These are phyloP conservation scores for Hondaea fermentalgiana DNA, from an alignment of 108 stramenopile genomes.

Conservation along the genomic window DNA sequence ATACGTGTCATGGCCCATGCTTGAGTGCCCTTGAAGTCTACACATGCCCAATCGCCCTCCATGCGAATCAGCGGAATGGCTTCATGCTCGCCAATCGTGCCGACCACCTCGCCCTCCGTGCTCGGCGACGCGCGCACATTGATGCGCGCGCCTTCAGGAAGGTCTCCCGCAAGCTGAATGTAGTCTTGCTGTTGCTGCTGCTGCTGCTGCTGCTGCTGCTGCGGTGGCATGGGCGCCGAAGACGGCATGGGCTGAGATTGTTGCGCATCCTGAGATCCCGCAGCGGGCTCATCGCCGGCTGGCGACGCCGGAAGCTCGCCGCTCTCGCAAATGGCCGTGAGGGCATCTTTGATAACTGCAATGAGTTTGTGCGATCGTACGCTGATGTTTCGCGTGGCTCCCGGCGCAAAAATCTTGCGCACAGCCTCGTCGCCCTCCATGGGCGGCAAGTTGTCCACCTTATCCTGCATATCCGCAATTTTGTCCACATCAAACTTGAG, in stretches of 20 bases:
- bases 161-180: neutral
- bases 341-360: neutral
- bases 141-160: neutral
- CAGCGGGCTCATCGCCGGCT: neutral
- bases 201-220: neutral
- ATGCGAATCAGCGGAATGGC: neutral
- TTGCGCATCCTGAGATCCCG: neutral
- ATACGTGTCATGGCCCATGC: neutral
- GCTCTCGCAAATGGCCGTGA: neutral
- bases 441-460: neutral
- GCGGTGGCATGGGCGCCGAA: neutral
- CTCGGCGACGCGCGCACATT: neutral
- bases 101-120: neutral
- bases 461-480: neutral
- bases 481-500: slow-evolving; percentile 10
- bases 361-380: neutral
- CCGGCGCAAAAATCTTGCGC: neutral
- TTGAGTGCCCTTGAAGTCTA: neutral
- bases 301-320: neutral
- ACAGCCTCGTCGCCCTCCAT: neutral
- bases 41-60: neutral
- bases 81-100: neutral
- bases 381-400: neutral
- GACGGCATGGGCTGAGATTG: neutral
- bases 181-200: neutral